Evolutionary conservation across 1,284 basidiomycete genomes (phyloP).

Genomic region (Puccinia polysora): DNA sequence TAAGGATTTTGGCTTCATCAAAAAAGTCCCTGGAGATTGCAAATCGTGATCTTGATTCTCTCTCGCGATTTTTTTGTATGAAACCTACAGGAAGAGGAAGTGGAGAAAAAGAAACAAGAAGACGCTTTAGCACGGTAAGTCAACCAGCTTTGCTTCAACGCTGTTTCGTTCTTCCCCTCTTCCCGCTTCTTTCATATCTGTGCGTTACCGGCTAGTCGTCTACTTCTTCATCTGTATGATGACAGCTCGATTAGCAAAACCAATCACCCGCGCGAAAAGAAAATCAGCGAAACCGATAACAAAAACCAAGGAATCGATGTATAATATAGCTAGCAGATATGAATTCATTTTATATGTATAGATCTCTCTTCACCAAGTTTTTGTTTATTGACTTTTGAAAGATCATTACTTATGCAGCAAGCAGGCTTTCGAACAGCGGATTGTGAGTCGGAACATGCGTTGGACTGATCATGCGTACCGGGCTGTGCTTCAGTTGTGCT

Average conservation of each 20-base stretch:
- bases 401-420: constrained; percentile 25
- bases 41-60: too few relatives aligned
- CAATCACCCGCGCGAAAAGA: not conserved
- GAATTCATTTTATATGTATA: not conserved
- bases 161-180: not conserved
- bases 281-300: not conserved
- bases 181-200: not conserved
- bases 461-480: not conserved
- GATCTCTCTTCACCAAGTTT: not conserved
- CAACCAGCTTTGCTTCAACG: not conserved
- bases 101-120: constrained; percentile 42
- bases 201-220: not conserved
- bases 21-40: too few relatives aligned
- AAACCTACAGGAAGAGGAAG: constrained; percentile 32
- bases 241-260: not conserved
- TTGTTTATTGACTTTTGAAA: constrained; percentile 16
- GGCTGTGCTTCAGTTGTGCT: not conserved
- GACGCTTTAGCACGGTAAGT: constrained; percentile 38
- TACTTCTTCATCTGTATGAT: not conserved
- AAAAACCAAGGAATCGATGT: too few relatives aligned
- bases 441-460: constrained; percentile 6
- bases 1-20: not conserved
- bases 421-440: constrained; percentile 37
- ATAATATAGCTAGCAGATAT: too few relatives aligned
- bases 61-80: too few relatives aligned